Base-by-base conservation (phyloP, 192 early-diverging fungal species). In the Coemansia sp. region DNA sequence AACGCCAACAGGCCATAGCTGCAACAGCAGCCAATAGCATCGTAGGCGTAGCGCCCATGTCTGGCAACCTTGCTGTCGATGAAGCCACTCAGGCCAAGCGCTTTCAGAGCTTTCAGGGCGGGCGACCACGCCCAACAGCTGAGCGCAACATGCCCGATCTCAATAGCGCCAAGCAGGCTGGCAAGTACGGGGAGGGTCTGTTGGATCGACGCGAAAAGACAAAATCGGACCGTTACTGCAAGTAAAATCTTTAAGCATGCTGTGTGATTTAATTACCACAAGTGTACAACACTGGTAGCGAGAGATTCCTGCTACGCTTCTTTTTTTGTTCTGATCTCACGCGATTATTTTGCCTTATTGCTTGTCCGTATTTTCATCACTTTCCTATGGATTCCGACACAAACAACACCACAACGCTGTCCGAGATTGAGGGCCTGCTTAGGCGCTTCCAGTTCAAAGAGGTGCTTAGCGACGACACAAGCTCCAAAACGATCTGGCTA, bases 211-310 rank as follows among this genome's bases (percentile, higher is more conserved):
- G 69, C 10, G 55, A 63, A 32, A 70, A 70, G 32, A 8, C 58
- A 19, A 70, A 70, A 35, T 63, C 69, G 4, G 69, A 70, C 35
- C 32, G 63, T 40, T 71, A 64, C 30, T 71, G 69, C 33, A 71
- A 71, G 42, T 62, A 52, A 30, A 13, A 58, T 30, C 28, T 16
- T 35, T 10, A 26, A 26, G 1, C 26, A 26, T 26, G 55, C 3
- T 14, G 7, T 11, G 49, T 52, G 49, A 23, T 11, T 10, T 28
- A 23, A 13, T 6, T 28, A 8, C 49, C 49, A 52, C 49, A 52
- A 52, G 49, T 52, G 23, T 52, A 9, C 26, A 23, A 4, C 49
- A 28, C 49, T 26, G 8, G 3, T 23, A 23, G 23, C 6, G 8
- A 28, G 23, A 23, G 6, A 52, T 8, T 3, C 6, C 3, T 39